phyloP scores from a whole-genome alignment of 495 filamentous ascomycete genomes.

The Tuber aestivum region DNA sequence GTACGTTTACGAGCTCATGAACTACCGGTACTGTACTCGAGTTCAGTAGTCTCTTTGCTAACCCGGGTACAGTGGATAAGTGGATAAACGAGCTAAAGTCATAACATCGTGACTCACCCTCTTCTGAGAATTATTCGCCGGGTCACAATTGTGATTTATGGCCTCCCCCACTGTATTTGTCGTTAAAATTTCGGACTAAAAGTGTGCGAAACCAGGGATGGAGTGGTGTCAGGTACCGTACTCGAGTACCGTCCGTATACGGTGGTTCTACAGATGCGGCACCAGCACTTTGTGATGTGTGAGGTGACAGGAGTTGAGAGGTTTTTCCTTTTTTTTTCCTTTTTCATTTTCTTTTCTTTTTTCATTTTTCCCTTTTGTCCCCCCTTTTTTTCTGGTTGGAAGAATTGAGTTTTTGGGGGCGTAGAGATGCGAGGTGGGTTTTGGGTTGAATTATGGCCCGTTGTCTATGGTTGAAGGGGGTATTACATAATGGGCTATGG shows the following conservation, averaged over 20 bases:
- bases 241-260: neutral
- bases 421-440: neutral
- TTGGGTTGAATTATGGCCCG: too few relatives aligned
- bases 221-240: neutral
- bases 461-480: too few relatives aligned
- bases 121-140: neutral
- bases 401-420: neutral
- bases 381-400: neutral
- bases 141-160: neutral
- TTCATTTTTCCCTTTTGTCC: too few relatives aligned
- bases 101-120: neutral
- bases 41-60: too few relatives aligned
- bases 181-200: neutral
- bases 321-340: neutral
- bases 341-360: too few relatives aligned
- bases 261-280: neutral
- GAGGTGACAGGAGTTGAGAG: neutral
- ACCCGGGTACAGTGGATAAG: neutral
- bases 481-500: neutral
- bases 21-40: too few relatives aligned
- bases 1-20: neutral
- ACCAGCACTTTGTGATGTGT: neutral
- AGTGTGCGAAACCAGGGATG: neutral
- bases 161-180: neutral
- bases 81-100: neutral